Conservation (phyloP, 805 yeast species). For the Candida montana region DNA sequence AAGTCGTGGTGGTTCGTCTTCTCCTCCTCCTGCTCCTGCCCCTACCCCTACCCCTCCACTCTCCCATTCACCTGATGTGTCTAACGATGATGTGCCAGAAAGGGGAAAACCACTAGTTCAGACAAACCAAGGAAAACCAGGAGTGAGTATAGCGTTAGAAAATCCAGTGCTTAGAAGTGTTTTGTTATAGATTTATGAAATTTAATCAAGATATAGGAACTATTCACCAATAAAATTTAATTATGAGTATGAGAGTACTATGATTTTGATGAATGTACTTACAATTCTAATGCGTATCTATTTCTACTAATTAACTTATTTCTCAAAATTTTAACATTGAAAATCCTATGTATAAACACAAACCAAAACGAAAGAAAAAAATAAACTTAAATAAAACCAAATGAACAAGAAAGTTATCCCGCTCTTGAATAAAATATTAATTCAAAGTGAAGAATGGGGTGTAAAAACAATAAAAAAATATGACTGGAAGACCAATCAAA, state of each 20-base stretch:
- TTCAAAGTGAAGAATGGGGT: not conserved
- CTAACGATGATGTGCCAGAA: not conserved
- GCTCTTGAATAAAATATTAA: too few species aligned
- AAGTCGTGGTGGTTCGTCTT: slow-evolving; percentile 16
- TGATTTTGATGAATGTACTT: too few species aligned
- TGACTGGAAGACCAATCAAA: too few species aligned
- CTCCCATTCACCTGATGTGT: not conserved
- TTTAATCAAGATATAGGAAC: too few species aligned
- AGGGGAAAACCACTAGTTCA: not conserved
- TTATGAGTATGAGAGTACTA: too few species aligned
- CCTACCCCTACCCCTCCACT: slow-evolving; percentile 1
- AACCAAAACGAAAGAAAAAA: not conserved
- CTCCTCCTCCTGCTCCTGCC: too few species aligned
- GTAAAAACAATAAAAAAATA: too few species aligned
- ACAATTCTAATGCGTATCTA: too few species aligned
- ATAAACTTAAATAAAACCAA: not conserved
- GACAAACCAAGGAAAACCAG: not conserved
- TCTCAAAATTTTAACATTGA: too few species aligned
- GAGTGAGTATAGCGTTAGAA: not conserved
- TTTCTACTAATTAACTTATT: too few species aligned
- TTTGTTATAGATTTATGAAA: not conserved
- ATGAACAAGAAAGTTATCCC: not conserved
- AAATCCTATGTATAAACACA: too few species aligned
- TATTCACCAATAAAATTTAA: too few species aligned
- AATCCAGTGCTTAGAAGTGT: not conserved